phyloP scores from a whole-genome alignment of 2,329 filamentous ascomycete species.

The Exophiala bonariae region DNA sequence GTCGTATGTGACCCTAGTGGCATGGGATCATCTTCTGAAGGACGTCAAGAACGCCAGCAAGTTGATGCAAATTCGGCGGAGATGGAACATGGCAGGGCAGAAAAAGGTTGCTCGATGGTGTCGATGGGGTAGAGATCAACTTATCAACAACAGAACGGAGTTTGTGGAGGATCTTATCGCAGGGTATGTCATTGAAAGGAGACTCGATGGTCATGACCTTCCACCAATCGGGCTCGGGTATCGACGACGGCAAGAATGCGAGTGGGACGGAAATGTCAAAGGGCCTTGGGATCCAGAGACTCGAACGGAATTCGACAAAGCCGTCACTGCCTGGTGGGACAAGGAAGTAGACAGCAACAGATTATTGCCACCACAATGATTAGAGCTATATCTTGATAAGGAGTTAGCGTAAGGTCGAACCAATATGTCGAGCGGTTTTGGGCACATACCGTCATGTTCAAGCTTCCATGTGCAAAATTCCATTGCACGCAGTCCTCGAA shows the following conservation, averaged over 20 bases:
- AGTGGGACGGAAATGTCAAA: too few relatives aligned
- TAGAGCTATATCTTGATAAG: too few relatives aligned
- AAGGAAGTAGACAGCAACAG: too few relatives aligned
- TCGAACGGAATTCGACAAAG: neutral
- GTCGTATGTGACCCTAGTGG: neutral
- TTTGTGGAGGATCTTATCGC: conserved; percentile 1
- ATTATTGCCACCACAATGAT: too few relatives aligned
- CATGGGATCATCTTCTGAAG: conserved; percentile 14
- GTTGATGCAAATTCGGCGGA: conserved; percentile 9
- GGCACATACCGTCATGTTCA: too few relatives aligned
- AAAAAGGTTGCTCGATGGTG: conserved; percentile 14
- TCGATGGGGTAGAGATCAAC: conserved; percentile 1
- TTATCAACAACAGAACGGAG: neutral
- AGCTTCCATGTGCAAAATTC: conserved; percentile 59
- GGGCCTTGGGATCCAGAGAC: neutral
- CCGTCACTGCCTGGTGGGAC: neutral
- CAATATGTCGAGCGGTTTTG: too few relatives aligned
- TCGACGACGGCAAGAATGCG: neutral
- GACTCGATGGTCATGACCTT: neutral
- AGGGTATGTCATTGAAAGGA: neutral
- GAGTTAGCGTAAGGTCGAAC: too few relatives aligned
- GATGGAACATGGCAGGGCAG: conserved; percentile 7
- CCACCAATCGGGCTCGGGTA: neutral
- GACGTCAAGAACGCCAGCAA: conserved; percentile 4
- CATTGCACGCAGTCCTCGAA: conserved; percentile 88